Percentiles rank a stretch among this genome's conserved stretches.
phyloP scores from a whole-genome alignment of 176 grass and related monocot genomes.

The Urochloa ruziziensis region DNA sequence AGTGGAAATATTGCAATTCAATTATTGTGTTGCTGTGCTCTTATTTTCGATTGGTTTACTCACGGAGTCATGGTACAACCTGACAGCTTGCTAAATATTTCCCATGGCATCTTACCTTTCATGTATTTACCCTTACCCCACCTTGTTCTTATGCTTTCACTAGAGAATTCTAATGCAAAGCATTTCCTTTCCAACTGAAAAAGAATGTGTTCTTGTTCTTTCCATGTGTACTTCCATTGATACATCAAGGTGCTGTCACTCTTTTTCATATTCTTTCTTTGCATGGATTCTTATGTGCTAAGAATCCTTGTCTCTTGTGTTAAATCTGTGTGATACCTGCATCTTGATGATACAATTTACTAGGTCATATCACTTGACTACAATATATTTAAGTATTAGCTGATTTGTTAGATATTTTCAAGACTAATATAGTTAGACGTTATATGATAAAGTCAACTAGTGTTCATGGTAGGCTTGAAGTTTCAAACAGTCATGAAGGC shows the following conservation, averaged over 20 bases:
- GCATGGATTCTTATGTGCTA: constrained; percentile 12
- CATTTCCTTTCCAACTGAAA: constrained; percentile 16
- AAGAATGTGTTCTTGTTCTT: constrained; percentile 31
- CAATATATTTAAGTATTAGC: background rate
- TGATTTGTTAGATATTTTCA: background rate
- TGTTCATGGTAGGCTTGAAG: background rate
- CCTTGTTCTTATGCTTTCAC: constrained; percentile 24
- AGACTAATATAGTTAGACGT: background rate
- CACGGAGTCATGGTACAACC: background rate
- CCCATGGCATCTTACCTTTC: background rate
- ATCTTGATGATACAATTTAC: constrained; percentile 13
- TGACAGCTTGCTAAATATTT: background rate
- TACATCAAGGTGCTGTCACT: background rate
- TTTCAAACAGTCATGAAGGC: background rate
- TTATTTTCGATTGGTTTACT: background rate
- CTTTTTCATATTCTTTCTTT: constrained; percentile 29
- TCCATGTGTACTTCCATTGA: background rate
- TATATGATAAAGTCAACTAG: background rate
- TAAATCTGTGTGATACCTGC: background rate
- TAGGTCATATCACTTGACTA: background rate
- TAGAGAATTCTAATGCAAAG: constrained; percentile 19
- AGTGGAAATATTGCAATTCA: background rate
- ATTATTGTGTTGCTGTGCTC: background rate
- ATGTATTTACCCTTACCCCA: background rate
- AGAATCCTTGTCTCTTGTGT: background rate